Evolutionary conservation across 768 basidiomycete genomes (phyloP), one percentile per base, ranked within the genome.

Genomic region (Agaricus bisporus): DNA sequence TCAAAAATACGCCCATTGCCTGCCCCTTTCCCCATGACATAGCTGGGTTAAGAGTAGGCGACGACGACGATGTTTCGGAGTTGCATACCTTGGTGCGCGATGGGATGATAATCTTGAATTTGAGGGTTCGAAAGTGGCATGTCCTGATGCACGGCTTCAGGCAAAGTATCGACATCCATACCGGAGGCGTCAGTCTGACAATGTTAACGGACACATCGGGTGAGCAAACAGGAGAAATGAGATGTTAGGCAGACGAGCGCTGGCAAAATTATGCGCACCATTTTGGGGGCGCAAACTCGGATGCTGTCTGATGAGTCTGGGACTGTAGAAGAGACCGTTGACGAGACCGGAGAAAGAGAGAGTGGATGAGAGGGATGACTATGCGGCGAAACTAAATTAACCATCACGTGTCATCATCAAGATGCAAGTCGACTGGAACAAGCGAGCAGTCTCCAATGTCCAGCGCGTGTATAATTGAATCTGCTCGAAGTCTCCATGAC

Each of bases 301-400:
- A 9, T 60, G 54, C 51, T 11, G 11, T 48, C 28, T 4, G 20
- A 15, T 8, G 29, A 14, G n/a, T 48, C 54, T 29, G 53, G 35
- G 59, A 46, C 45, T 49, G 44, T 56, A 49, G 42, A 37, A 8
- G 38, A 17, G 42, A 36, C 41, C 29, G 3, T 39, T 45, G 51
- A 41, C 35, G 53, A 51, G 49, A 51, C 47, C 32, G 41, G 26
- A 36, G 41, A 22, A 4, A 22, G 12, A 26, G 32, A 43, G 14
- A 37, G n/a, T 32, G 52, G 46, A 47, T 54, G 52, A 54, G 52
- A 54, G 48, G 28, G 32, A 28, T 41, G 39, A 26, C 44, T 29
- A 35, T 54, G 42, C 52, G 44, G 46, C 46, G 52, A 54, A 42
- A 46, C 53, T 54, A 41, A 54, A 54, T 54, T 54, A 54, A 48